phyloP scores from a whole-genome alignment of 331 rosid species.

The Ulmus americana region DNA sequence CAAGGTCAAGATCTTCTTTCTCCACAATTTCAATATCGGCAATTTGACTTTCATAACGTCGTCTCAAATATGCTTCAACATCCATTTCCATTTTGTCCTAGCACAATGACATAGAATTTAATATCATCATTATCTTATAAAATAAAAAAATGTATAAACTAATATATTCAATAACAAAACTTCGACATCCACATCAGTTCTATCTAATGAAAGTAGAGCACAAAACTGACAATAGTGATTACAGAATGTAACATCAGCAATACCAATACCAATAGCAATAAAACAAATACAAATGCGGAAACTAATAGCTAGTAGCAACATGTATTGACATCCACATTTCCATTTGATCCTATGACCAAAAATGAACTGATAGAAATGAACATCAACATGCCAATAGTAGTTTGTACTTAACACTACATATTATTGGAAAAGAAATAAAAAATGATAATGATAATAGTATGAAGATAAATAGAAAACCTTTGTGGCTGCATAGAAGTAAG shows the following conservation, averaged over 20 bases:
- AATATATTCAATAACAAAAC: too few species aligned
- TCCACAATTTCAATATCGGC: constrained; percentile 68
- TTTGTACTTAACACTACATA: neutral
- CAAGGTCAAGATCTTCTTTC: constrained; percentile 94
- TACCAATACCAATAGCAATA: neutral
- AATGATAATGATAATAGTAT: neutral
- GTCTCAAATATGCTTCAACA: constrained; percentile 73
- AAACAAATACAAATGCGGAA: neutral
- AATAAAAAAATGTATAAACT: neutral
- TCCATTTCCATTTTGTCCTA: constrained; percentile 78
- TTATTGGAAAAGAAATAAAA: constrained; percentile 1
- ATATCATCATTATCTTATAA: constrained; percentile 14
- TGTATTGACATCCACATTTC: constrained; percentile 68
- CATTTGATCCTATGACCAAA: constrained; percentile 12
- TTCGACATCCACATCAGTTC: too few species aligned
- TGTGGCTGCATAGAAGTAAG: constrained; percentile 80
- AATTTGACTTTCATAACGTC: constrained; percentile 80
- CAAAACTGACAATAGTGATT: neutral
- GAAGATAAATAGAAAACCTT: constrained; percentile 43
- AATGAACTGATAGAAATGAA: neutral
- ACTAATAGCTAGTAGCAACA: constrained; percentile 14
- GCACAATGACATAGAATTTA: constrained; percentile 8
- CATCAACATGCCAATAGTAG: constrained; percentile 4
- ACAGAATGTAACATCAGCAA: neutral
- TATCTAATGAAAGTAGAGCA: too few species aligned